Evolutionary conservation across 202 grass and related monocot species (phyloP), one percentile per base, ranked within the genome.

Genomic region (Dendrocalamus latiflorus): DNA sequence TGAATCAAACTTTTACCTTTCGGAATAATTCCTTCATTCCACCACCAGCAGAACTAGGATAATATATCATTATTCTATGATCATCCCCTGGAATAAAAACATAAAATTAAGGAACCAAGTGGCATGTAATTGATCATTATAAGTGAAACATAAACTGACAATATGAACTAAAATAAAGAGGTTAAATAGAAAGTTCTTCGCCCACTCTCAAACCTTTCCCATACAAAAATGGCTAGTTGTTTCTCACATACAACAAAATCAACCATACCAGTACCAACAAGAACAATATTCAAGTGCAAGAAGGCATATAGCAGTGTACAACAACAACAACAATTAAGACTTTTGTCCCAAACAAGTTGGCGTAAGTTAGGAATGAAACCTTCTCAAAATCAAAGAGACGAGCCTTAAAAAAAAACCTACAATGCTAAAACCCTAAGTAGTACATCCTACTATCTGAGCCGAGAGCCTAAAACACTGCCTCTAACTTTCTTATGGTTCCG

Each of bases 1-100:
- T 53, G 34, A 76, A 67, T 56, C 60, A 85, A 80, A 56, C 75
- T 2, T 38, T 83, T 71, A 98, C 96, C 91, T 99, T 99, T 73
- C 96, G 86, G 81, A 99, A 99, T 73, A 99, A 88, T 83, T 95
- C 96, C 72, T 99, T 99, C 96, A 95, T 99, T 85, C 96, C 96
- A 67, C 96, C 91, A 22, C 96, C 96, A 90, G 96, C 96, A 87
- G 88, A 95, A 79, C 81, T 98, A 69, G 96, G 96, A 87, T 98
- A 98, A 70, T 98, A 98, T 83, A 98, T 98, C 96, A 99, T 99
- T 87, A 99, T 99, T 87, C 96, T 90, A 73, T 99, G 96, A 51
- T 99, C 89, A 84, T 99, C 96, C 49, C 96, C 96, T 99, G 78
- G 30, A 83, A 41, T 16, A 77, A 74, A 75, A 59, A 78, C 16